Evolutionary conservation across 441 rosid species (phyloP), one percentile per base, ranked within the genome.

Genomic region (Geranium incanum): DNA sequence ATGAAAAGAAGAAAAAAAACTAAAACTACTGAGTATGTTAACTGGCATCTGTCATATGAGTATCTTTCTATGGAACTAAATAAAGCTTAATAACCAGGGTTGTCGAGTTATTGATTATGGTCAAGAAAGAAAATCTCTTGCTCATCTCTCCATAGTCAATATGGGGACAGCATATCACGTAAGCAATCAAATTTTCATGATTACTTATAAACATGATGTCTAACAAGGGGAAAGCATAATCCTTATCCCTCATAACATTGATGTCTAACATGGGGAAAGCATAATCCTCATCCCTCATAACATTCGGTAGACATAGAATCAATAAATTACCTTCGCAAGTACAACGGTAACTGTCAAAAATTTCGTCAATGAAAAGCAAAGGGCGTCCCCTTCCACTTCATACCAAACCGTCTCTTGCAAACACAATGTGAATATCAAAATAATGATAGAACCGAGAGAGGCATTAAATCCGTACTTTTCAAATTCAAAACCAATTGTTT

Each of bases 381-480:
- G 86, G 83, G 80, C 74, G 71, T 73, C 88, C 83, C 85, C 90
- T 28, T 84, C 88, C 87, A 84, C 90, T 91, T 83, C 93, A 91
- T 85, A 85, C 86, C 95, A 84, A 28, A 82, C 80, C 71, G 73
- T 78, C 89, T 91, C 96, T 93, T 89, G 96, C 95, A 93, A 91
- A 84, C 92, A 89, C 87, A 87, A 86, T 77, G 81, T 78, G 81
- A 84, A 86, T 77, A 86, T 89, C 84, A 85, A 83, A 75, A 75
- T 4, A 68, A 67, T 39, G 43, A 75, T 59, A 68, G 68, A 80
- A 75, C 68, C 50, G 67, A 76, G 64, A 59, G 74, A 4, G 37
- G 74, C 18, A 50, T 69, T 62, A 71, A 77, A 75, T 77, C 82
- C 80, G 66, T 72, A 69, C 67, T 71, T 74, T 72, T 84, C 73